Conservation (phyloP, 2,329 filamentous ascomycete genomes). For the Cytospora leucostoma region DNA sequence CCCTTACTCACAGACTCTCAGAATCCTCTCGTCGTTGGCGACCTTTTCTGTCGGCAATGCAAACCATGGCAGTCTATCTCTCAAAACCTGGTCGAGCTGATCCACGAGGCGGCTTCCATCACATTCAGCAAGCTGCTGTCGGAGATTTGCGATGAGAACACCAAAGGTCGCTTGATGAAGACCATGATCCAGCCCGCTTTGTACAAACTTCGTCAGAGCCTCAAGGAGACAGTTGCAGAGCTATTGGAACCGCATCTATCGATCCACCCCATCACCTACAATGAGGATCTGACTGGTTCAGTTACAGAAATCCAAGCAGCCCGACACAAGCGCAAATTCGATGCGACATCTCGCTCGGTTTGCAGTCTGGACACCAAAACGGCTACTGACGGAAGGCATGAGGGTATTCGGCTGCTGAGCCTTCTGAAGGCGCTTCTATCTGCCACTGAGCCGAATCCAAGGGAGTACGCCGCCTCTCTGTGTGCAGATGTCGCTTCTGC, state of each 20-base stretch:
- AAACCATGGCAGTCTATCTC: constrained; percentile 34
- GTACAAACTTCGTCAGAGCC: constrained; percentile 28
- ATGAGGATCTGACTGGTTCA: constrained; percentile 31
- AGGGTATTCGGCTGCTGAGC: background rate
- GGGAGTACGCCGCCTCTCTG: constrained; percentile 31
- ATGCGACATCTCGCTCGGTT: background rate
- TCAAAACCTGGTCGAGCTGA: constrained; percentile 32
- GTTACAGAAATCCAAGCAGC: constrained; percentile 31
- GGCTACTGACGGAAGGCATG: background rate
- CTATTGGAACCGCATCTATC: constrained; percentile 33
- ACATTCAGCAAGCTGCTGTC: constrained; percentile 31
- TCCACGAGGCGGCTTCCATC: constrained; percentile 32
- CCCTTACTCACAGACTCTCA: background rate
- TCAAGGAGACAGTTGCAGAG: constrained; percentile 32
- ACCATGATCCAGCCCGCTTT: constrained; percentile 32
- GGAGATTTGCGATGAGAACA: constrained; percentile 31
- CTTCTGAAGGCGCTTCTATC: constrained; percentile 25
- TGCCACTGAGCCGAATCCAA: constrained; percentile 30
- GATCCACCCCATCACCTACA: constrained; percentile 35
- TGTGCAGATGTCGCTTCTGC: constrained; percentile 32
- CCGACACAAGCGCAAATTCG: constrained; percentile 31
- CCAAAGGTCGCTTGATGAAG: constrained; percentile 31
- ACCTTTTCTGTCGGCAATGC: constrained; percentile 34
- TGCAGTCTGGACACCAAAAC: background rate
- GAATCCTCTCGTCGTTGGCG: constrained; percentile 33